These are phyloP conservation scores for Emmonsiellopsis sp. DNA, from an alignment of 2,329 filamentous ascomycete genomes.

Conservation along the genomic window DNA sequence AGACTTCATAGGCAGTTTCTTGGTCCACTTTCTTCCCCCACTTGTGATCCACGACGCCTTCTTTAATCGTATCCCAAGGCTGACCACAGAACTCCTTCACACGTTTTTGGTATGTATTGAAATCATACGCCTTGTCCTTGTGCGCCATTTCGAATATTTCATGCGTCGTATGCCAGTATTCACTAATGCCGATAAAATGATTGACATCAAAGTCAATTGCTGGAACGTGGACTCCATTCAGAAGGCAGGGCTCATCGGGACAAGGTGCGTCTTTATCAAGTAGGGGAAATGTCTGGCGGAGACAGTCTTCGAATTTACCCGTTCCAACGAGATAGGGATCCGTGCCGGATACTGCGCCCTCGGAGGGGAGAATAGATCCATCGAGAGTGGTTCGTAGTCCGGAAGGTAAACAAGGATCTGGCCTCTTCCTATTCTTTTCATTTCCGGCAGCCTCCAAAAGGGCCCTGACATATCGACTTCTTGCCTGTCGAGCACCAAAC, in stretches of 20 bases:
- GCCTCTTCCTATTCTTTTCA: slow-evolving; percentile 55
- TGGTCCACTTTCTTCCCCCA: slow-evolving; percentile 66
- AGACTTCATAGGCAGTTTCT: slow-evolving; percentile 73
- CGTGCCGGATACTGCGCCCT: slow-evolving; percentile 25
- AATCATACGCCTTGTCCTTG: slow-evolving; percentile 74
- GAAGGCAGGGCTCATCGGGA: slow-evolving; percentile 69
- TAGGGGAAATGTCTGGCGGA: slow-evolving; percentile 71
- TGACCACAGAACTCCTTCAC: slow-evolving; percentile 78
- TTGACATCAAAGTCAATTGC: slow-evolving; percentile 96
- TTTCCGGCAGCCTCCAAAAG: slow-evolving; percentile 59
- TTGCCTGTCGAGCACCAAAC: slow-evolving; percentile 91
- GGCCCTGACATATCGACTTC: slow-evolving; percentile 70
- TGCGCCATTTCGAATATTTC: slow-evolving; percentile 76
- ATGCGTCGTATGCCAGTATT: slow-evolving; percentile 98
- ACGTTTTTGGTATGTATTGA: slow-evolving; percentile 75
- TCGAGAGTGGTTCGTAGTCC: slow-evolving; percentile 65
- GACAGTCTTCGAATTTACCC: slow-evolving; percentile 75
- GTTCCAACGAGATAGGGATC: slow-evolving; percentile 64
- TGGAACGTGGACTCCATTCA: slow-evolving; percentile 86
- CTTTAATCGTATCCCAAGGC: slow-evolving; percentile 68
- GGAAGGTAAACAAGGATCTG: slow-evolving; percentile 81
- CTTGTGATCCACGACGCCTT: slow-evolving; percentile 53
- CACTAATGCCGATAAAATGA: slow-evolving; percentile 93
- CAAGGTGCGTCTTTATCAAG: slow-evolving; percentile 85
- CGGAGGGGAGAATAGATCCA: slow-evolving; percentile 48